These are phyloP conservation scores for Begonia peltatifolia DNA, from an alignment of 306 rosid species.

Conservation along the genomic window DNA sequence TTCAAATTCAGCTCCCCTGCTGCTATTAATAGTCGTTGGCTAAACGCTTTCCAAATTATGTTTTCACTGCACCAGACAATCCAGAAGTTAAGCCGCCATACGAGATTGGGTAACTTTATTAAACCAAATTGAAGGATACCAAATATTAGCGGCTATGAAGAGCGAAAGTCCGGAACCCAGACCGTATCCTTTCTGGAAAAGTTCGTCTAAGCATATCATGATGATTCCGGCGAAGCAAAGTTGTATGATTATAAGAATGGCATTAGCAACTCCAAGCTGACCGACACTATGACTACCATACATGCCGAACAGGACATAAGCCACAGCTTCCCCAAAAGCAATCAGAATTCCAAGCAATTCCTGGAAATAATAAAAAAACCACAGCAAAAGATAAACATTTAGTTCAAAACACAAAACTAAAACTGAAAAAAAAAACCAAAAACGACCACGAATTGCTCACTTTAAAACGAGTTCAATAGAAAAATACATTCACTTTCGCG, in stretches of 20 bases:
- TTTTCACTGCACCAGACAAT: slow-evolving; percentile 39
- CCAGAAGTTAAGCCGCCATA: not conserved
- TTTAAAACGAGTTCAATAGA: no score
- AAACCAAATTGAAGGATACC: slow-evolving; percentile 23
- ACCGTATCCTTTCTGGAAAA: slow-evolving; percentile 85
- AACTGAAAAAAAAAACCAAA: no score
- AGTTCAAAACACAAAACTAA: not conserved
- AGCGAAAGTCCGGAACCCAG: slow-evolving; percentile 88
- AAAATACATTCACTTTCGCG: not conserved
- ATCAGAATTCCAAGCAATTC: slow-evolving; percentile 67
- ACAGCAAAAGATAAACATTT: not conserved
- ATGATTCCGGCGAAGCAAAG: slow-evolving; percentile 81
- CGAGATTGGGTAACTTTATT: not conserved
- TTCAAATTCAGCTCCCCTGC: slow-evolving; percentile 85
- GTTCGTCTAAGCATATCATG: slow-evolving; percentile 80
- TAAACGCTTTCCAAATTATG: slow-evolving; percentile 85
- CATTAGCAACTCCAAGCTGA: slow-evolving; percentile 84
- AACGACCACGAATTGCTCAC: no score
- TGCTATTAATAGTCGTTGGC: slow-evolving; percentile 85
- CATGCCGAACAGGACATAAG: slow-evolving; percentile 85
- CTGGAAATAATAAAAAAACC: slow-evolving; percentile 2
- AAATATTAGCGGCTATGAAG: slow-evolving; percentile 75
- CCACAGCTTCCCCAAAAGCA: slow-evolving; percentile 83
- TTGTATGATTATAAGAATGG: slow-evolving; percentile 69
- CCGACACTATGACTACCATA: slow-evolving; percentile 87